Evolutionary conservation across 2,329 filamentous ascomycete species (phyloP).

Genomic region (Coniella vitis): DNA sequence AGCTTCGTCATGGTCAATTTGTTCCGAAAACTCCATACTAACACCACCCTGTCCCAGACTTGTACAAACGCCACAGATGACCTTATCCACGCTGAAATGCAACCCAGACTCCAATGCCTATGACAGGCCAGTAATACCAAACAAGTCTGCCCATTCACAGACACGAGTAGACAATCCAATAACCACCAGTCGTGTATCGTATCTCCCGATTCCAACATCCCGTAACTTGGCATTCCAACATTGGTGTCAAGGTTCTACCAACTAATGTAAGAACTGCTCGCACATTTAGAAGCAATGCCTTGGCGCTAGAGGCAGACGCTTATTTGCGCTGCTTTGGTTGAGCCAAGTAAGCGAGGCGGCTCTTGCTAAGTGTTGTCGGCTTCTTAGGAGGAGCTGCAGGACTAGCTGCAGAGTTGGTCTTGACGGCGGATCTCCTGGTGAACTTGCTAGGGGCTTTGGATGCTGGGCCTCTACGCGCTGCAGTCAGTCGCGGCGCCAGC

Average conservation of each 20-base stretch:
- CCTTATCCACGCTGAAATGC: neutral
- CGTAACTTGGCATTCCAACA: too few species aligned
- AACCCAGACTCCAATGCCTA: neutral
- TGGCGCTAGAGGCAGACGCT: neutral
- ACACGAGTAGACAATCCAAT: too few species aligned
- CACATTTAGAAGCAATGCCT: neutral
- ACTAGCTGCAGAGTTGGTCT: slow-evolving; percentile 6
- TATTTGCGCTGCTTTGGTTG: slow-evolving; percentile 15
- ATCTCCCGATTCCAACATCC: too few species aligned
- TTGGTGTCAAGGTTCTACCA: neutral
- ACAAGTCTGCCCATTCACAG: too few species aligned
- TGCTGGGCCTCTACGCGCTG: slow-evolving; percentile 1
- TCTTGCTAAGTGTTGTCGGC: slow-evolving; percentile 6
- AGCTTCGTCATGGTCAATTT: neutral
- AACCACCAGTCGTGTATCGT: too few species aligned
- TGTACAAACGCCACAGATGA: slow-evolving; percentile 8
- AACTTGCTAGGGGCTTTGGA: slow-evolving; percentile 10
- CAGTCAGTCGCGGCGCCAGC: slow-evolving; percentile 39
- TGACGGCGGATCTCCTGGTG: slow-evolving; percentile 9
- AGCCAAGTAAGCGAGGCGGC: slow-evolving; percentile 10
- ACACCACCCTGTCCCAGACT: neutral
- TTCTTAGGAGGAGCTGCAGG: slow-evolving; percentile 9
- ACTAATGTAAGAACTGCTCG: neutral
- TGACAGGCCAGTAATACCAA: neutral
- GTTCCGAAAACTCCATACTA: slow-evolving; percentile 9